Evolutionary conservation across 108 stramenopile genomes (phyloP).

Genomic region (Asterionellopsis glacialis): DNA sequence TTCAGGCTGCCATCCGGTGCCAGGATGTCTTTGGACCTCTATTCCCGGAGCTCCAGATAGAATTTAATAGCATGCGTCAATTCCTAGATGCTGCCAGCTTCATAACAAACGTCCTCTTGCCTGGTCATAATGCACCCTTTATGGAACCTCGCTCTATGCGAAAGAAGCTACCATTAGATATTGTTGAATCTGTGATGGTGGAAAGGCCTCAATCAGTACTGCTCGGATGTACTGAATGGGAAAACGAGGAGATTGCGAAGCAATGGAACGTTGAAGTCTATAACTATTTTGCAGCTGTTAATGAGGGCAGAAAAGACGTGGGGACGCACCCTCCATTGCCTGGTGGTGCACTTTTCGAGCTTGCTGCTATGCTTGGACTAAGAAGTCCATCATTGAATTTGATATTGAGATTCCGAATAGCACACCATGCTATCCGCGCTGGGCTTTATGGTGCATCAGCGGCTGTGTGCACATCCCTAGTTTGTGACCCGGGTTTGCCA

Average conservation of each 20-base stretch:
- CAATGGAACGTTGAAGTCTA: slow-evolving; percentile 25
- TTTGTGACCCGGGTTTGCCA: slow-evolving; percentile 22
- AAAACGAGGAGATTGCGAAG: slow-evolving; percentile 22
- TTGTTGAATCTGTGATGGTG: slow-evolving; percentile 37
- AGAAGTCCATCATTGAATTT: slow-evolving; percentile 21
- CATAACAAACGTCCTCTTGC: slow-evolving; percentile 22
- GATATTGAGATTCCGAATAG: slow-evolving; percentile 43
- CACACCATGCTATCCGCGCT: slow-evolving; percentile 32
- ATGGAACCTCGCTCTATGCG: slow-evolving; percentile 22
- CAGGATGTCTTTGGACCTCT: slow-evolving; percentile 38
- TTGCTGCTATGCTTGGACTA: slow-evolving; percentile 55
- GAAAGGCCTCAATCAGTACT: slow-evolving; percentile 35
- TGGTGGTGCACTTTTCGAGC: slow-evolving; percentile 50
- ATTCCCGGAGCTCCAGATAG: slow-evolving; percentile 38
- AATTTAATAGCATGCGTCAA: slow-evolving; percentile 30
- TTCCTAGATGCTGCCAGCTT: slow-evolving; percentile 59
- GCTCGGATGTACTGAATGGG: slow-evolving; percentile 56
- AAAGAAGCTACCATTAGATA: slow-evolving; percentile 27
- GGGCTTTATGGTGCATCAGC: slow-evolving; percentile 49
- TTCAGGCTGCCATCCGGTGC: slow-evolving; percentile 20
- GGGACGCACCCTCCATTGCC: slow-evolving; percentile 41
- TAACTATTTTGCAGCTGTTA: not conserved
- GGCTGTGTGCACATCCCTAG: slow-evolving; percentile 52
- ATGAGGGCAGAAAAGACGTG: slow-evolving; percentile 6
- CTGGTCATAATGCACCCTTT: slow-evolving; percentile 13